Evolutionary conservation across 306 rosid genomes (phyloP), one percentile per base, ranked within the genome.

Genomic region (Prunus fruticosa): DNA sequence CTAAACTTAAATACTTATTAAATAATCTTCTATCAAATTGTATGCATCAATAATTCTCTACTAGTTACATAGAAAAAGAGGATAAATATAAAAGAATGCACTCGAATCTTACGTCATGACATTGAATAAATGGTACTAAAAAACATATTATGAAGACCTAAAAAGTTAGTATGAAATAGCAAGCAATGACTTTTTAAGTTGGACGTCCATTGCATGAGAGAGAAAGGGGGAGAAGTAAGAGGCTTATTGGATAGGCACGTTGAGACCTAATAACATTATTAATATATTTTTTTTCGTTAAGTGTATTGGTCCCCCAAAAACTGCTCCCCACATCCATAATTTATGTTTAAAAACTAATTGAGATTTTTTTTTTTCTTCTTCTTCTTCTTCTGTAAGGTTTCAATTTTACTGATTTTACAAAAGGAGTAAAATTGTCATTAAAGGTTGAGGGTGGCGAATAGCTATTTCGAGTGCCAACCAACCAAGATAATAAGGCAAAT

Each of bases 281-380:
- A 52, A 52, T 12, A 49, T 11, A 11, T 11, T 8, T 43, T n/a
- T 41, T 43, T n/a, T 49, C 22, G 45, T 63, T 15, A 30, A 63
- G 67, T 38, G 65, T 34, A 54, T 34, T 56, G 76, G 38, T 25
- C 76, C 50, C 76, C n/a, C 11, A 20, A 22, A 72, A 38, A 43
- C 76, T 22, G 53, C 76, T 22, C 66, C 28, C 47, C 34, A 41
- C 50, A 15, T 30, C 47, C 15, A 63, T 8, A 30, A 30, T 28
- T 27, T 7, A 30, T 30, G 46, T 25, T 25, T 13, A 60, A 60
- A 60, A 25, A 60, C 10, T 13, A 25, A 11, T 34, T 34, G 41
- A 34, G 52, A 49, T 11, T 3, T 47, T 47, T 12, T 60, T 18
- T 22, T 1, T 23, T 23, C 23, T n/a, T 60, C 64, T 25, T 3